Conservation (phyloP, 345 rosid species). For the Brassica napus region DNA sequence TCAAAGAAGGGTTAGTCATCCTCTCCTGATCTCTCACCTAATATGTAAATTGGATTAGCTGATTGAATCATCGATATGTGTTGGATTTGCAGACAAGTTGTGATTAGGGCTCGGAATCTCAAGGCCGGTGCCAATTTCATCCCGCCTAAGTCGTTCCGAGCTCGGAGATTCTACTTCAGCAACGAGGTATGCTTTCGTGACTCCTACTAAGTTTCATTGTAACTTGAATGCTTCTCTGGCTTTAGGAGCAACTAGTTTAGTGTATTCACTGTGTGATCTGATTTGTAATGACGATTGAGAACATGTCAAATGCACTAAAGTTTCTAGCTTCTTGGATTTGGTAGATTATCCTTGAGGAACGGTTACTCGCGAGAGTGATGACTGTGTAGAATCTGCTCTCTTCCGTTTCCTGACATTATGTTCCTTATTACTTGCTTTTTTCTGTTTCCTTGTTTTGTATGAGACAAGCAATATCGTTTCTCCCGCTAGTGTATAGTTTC, state of each 20-base stretch:
- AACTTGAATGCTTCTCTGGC: neutral
- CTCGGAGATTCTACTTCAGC: conserved; percentile 78
- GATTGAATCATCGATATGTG: neutral
- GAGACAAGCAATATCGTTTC: neutral
- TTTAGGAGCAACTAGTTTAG: neutral
- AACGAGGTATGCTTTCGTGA: conserved; percentile 60
- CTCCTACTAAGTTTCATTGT: neutral
- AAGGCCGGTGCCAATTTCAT: conserved; percentile 85
- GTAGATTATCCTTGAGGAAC: neutral
- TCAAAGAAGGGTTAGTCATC: conserved; percentile 74
- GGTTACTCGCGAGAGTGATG: neutral
- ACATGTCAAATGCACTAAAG: neutral
- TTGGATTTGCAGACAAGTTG: conserved; percentile 60
- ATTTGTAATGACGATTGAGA: neutral
- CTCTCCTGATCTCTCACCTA: neutral
- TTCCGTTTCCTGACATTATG: neutral
- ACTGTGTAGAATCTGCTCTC: neutral
- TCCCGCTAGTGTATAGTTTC: neutral
- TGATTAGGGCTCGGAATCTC: conserved; percentile 83
- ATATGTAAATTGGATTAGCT: neutral
- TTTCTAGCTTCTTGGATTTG: no score
- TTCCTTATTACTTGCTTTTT: conserved; percentile 14
- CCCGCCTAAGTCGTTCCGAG: conserved; percentile 77
- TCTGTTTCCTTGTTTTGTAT: neutral
- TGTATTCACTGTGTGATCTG: neutral